Conservation (phyloP, 495 filamentous ascomycete genomes). For the Penicillium bovifimosum region DNA sequence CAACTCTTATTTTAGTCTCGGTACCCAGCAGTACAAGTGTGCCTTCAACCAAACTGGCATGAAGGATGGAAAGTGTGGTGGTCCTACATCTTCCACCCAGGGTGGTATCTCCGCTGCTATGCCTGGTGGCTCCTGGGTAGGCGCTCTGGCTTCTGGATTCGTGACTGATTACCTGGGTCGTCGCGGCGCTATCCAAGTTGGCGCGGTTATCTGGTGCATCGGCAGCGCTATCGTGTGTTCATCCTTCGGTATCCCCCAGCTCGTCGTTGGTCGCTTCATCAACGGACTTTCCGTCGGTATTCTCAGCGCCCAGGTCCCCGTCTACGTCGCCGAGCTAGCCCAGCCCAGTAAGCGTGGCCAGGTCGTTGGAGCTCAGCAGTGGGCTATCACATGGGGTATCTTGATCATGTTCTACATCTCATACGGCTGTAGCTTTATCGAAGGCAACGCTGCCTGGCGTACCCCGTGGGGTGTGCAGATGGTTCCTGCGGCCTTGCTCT, state of each 20-base stretch:
- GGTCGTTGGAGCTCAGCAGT: constrained; percentile 65
- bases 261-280: constrained; percentile 66
- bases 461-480: constrained; percentile 73
- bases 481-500: constrained; percentile 59
- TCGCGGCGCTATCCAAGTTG: constrained; percentile 57
- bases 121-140: constrained; percentile 67
- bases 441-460: constrained; percentile 54
- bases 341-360: constrained; percentile 65
- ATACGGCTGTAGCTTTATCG: constrained; percentile 54
- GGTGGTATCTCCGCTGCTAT: constrained; percentile 62
- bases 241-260: constrained; percentile 65
- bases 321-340: constrained; percentile 69
- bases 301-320: constrained; percentile 70
- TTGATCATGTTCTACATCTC: constrained; percentile 63
- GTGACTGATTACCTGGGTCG: constrained; percentile 61
- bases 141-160: constrained; percentile 58
- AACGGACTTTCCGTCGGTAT: constrained; percentile 72
- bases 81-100: constrained; percentile 44
- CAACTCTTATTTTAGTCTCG: constrained; percentile 18
- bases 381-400: constrained; percentile 76
- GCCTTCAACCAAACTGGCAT: constrained; percentile 51
- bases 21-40: constrained; percentile 50
- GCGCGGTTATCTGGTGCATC: constrained; percentile 56
- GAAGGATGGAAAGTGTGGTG: constrained; percentile 34
- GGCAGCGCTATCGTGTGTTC: constrained; percentile 65